phyloP scores from a whole-genome alignment of 768 basidiomycete genomes.

The Leccinum barrowsii region DNA sequence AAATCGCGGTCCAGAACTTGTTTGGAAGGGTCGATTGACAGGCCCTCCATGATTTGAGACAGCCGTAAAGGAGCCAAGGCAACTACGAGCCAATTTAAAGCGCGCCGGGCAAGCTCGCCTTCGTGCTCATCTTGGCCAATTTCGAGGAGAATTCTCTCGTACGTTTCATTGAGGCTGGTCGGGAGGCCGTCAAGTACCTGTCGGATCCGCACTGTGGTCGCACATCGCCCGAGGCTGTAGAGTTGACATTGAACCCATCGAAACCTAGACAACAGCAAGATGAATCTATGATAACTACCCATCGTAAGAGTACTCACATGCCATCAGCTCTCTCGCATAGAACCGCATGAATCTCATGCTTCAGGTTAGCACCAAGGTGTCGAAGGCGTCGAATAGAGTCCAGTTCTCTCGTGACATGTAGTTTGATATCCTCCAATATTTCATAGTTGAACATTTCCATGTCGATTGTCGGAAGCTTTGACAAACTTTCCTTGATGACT shows the following conservation, averaged over 20 bases:
- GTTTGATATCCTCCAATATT: neutral
- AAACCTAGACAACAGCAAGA: constrained; percentile 3
- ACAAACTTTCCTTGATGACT: neutral
- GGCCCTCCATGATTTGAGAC: constrained; percentile 7
- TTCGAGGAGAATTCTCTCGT: neutral
- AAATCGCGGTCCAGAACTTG: neutral
- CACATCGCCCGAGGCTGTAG: neutral
- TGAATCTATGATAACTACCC: too few relatives aligned
- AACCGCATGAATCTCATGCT: neutral
- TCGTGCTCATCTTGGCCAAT: neutral
- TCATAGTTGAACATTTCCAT: neutral
- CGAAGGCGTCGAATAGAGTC: constrained; percentile 5
- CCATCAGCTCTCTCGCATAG: constrained; percentile 6
- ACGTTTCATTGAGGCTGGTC: constrained; percentile 2
- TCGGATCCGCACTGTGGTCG: neutral
- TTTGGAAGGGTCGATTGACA: neutral
- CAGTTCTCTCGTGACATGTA: constrained; percentile 4
- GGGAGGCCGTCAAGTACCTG: constrained; percentile 4
- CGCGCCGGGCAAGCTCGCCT: neutral
- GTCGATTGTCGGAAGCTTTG: neutral
- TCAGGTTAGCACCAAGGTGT: neutral
- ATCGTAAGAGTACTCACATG: neutral
- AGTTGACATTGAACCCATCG: constrained; percentile 18
- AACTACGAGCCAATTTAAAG: constrained; percentile 12
- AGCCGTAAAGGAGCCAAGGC: constrained; percentile 5